phyloP scores from a whole-genome alignment of 2,329 filamentous ascomycete genomes.

The Didymella exigua region DNA sequence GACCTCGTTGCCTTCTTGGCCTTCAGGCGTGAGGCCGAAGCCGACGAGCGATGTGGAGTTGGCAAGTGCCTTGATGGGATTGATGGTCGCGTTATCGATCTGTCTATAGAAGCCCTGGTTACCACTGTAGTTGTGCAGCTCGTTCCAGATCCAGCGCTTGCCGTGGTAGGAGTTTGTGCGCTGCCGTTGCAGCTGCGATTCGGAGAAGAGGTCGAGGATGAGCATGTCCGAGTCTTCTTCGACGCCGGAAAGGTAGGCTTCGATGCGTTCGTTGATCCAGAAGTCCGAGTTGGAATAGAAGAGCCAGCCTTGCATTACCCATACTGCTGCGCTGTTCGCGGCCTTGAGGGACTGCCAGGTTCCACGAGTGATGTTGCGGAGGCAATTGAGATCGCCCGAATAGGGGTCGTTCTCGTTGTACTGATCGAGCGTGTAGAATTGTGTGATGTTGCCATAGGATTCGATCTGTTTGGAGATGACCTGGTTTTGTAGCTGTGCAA shows the following conservation, averaged over 20 bases:
- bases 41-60: background rate
- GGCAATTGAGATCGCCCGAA: conserved; percentile 53
- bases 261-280: conserved; percentile 54
- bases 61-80: conserved; percentile 17
- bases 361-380: conserved; percentile 51
- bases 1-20: conserved; percentile 54
- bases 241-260: conserved; percentile 58
- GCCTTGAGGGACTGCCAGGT: conserved; percentile 57
- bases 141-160: conserved; percentile 62
- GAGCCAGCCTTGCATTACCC: conserved; percentile 59
- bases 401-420: conserved; percentile 60
- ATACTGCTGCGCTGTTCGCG: conserved; percentile 56
- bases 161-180: conserved; percentile 58
- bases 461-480: conserved; percentile 52
- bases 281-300: conserved; percentile 43
- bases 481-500: conserved; percentile 26
- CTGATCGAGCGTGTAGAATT: conserved; percentile 59
- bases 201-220: conserved; percentile 59
- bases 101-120: conserved; percentile 59
- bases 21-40: background rate
- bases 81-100: conserved; percentile 55
- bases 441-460: conserved; percentile 56
- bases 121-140: conserved; percentile 58
- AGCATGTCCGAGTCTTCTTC: conserved; percentile 54
- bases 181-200: conserved; percentile 58